phyloP scores from a whole-genome alignment of 2,329 filamentous ascomycete species.

The Parafenestella ontariensis region DNA sequence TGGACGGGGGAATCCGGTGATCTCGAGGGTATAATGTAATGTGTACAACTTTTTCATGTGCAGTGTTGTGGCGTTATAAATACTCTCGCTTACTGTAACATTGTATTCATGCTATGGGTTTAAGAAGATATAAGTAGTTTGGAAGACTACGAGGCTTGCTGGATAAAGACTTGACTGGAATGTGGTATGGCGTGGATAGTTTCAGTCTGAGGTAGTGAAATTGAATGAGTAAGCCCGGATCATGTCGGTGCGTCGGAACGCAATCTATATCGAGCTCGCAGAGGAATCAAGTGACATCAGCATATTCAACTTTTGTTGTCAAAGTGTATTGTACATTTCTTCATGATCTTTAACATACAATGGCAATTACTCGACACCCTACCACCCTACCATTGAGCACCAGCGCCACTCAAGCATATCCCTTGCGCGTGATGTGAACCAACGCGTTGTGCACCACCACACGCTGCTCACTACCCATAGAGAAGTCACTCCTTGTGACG shows the following conservation, averaged over 20 bases:
- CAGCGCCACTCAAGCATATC: neutral
- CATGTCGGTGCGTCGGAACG: too few species aligned
- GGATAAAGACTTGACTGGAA: neutral
- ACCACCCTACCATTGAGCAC: neutral
- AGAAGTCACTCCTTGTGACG: constrained; percentile 16
- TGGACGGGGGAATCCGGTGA: constrained; percentile 8
- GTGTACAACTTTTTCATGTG: neutral
- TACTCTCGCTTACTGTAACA: constrained; percentile 2
- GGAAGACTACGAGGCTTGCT: neutral
- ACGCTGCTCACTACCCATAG: constrained; percentile 14
- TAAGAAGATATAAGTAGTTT: neutral
- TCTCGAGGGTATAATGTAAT: neutral
- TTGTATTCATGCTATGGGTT: neutral
- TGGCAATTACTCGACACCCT: neutral
- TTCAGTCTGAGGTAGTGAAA: too few species aligned
- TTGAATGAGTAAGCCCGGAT: too few species aligned
- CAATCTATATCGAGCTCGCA: too few species aligned
- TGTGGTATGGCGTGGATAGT: too few species aligned
- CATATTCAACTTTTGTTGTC: too few species aligned
- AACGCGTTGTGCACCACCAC: constrained; percentile 21
- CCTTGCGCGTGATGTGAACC: constrained; percentile 10
- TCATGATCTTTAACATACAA: neutral
- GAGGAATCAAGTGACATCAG: too few species aligned
- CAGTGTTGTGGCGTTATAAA: neutral
- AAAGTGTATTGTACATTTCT: neutral